These are phyloP conservation scores for Candida vaughaniae DNA, from an alignment of 805 yeast genomes.

Conservation along the genomic window DNA sequence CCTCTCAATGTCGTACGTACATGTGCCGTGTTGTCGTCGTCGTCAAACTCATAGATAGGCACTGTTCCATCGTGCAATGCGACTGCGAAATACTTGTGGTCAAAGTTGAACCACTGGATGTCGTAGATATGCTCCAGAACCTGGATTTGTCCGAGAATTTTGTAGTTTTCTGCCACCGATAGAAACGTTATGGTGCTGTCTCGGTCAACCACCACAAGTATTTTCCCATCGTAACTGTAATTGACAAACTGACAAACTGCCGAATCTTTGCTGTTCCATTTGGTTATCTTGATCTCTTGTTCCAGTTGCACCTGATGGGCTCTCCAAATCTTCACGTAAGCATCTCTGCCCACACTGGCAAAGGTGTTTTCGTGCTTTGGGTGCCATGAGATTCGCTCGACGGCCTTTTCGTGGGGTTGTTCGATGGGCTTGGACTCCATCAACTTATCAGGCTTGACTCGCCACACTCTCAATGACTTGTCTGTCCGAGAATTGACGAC, in stretches of 20 bases:
- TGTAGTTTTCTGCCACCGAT: conserved; percentile 29
- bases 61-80: conserved; percentile 51
- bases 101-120: conserved; percentile 46
- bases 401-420: conserved; percentile 38
- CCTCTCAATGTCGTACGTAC: conserved; percentile 25
- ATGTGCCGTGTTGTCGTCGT: conserved; percentile 3
- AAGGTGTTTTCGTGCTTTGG: conserved; percentile 45
- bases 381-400: conserved; percentile 48
- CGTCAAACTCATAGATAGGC: conserved; percentile 20
- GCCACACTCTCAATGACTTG: conserved; percentile 41
- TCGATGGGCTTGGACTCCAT: conserved; percentile 41
- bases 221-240: conserved; percentile 48
- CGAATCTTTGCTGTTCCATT: conserved; percentile 6
- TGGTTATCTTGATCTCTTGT: conserved; percentile 27
- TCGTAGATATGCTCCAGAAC: conserved; percentile 35
- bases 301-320: conserved; percentile 35
- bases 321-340: conserved; percentile 45
- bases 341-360: conserved; percentile 51
- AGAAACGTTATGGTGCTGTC: conserved; percentile 36
- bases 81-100: conserved; percentile 28
- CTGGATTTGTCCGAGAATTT: conserved; percentile 22
- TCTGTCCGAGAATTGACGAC: conserved; percentile 46
- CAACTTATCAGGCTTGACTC: conserved; percentile 23
- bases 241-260: conserved; percentile 20
- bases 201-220: conserved; percentile 44